Evolutionary conservation across 495 filamentous ascomycete species (phyloP), one percentile per base, ranked within the genome.

Genomic region (Rhizodiscina lignyota): DNA sequence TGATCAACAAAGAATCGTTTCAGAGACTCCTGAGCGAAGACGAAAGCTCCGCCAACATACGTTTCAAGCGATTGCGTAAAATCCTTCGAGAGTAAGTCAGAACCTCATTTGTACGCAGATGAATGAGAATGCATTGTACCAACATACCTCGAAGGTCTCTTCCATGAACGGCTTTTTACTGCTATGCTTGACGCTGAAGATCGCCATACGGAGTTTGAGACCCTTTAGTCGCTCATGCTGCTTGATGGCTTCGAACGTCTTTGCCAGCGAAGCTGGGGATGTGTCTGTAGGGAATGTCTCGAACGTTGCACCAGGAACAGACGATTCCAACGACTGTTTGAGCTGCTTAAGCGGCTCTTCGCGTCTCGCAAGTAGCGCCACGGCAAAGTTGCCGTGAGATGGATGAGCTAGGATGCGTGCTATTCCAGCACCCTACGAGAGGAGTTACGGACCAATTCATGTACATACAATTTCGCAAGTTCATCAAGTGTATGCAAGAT

Each of bases 221-320:
- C 47, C 53, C 30, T 48, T 35, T 45, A 66, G 62, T 0, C 55
- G 59, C 6, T 33, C 8, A 42, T 66, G 58, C 4, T 31, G 28
- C 22, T 54, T 51, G 44, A 68, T 67, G 21, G 48, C 50, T 11
- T 42, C 37, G 49, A 66, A 66, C 10, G 57, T 40, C 23, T 48
- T 38, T 18, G 51, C 41, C 0, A 66, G 49, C 3, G 50, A 52
- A 10, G 36, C 42, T 13, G 59, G 54, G 1, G 52, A 43, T 20
- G 58, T 62, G 44, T 64, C 59, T 12, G 60, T 61, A 11, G 61
- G 48, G 49, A 67, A 67, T 12, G 53, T 48, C 44, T 65, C 59
- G 43, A 63, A 43, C 18, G 57, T 49, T 29, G 46, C 51, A 19
- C 47, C 44, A 2, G 56, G 56, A n/a, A 45, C 47, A n/a, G 54